These are phyloP conservation scores for Penicillium sp. DNA, from an alignment of 2,329 filamentous ascomycete species.

Conservation along the genomic window DNA sequence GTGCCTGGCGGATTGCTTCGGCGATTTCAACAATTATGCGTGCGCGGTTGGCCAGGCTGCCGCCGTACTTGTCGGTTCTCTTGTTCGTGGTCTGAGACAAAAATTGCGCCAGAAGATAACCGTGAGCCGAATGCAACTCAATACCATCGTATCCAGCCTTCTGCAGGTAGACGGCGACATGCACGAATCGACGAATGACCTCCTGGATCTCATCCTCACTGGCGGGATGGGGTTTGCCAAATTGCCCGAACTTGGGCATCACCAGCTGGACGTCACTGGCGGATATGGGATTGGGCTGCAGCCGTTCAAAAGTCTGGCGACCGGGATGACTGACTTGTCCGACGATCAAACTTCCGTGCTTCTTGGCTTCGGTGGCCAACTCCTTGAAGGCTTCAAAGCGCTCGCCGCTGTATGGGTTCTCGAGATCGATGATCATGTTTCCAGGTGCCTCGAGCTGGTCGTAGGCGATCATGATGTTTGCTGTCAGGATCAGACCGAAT, in stretches of 20 bases:
- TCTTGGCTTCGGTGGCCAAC: conserved; percentile 24
- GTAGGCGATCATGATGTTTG: conserved; percentile 30
- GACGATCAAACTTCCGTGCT: conserved; percentile 23
- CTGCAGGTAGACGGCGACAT: conserved; percentile 20
- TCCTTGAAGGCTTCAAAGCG: conserved; percentile 25
- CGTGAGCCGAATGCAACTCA: conserved; percentile 18
- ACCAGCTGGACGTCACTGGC: conserved; percentile 22
- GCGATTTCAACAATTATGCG: conserved; percentile 24
- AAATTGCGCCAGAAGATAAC: conserved; percentile 27
- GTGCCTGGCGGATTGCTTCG: conserved; percentile 18
- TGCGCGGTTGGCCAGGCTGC: conserved; percentile 22
- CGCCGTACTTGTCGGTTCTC: conserved; percentile 22
- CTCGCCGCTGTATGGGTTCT: conserved; percentile 19
- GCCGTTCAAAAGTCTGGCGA: conserved; percentile 24
- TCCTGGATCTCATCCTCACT: conserved; percentile 20
- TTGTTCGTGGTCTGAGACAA: conserved; percentile 20
- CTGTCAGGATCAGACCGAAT: conserved; percentile 27
- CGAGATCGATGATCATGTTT: conserved; percentile 29
- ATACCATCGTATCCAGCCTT: conserved; percentile 27
- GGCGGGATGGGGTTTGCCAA: conserved; percentile 21
- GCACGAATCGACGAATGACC: conserved; percentile 22
- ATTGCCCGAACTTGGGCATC: conserved; percentile 17
- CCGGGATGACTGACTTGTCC: conserved; percentile 28
- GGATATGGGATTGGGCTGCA: conserved; percentile 26
- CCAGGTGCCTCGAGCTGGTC: conserved; percentile 30